Base-by-base conservation (phyloP, 495 filamentous ascomycete genomes). In the Aspergillus saccharolyticus region DNA sequence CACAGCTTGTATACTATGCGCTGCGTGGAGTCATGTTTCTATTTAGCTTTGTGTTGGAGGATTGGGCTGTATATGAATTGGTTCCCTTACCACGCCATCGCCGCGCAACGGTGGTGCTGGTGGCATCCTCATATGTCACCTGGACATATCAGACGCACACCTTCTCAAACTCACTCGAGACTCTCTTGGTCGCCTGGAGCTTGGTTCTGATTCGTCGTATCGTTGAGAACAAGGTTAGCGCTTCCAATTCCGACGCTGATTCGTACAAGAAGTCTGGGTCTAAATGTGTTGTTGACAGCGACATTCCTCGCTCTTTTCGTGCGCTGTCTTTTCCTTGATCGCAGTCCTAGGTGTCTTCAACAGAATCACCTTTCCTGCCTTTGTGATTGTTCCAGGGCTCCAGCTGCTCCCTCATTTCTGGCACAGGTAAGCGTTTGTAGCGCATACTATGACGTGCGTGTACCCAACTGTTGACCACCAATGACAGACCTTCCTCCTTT, bases 101-200 rank as follows among this genome's bases (percentile, higher is more conserved):
- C 55, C 83, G 80, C 60, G 75, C 83, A 42, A 89, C 89, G 18
- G 76, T 94, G 42, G 77, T 91, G 28, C 74, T 97, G 49, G 85
- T 96, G 51, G 92, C 92, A 44, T 97, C 94, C 16, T 95, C 89
- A 20, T 98, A 97, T 73, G 93, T 97, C 62, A 97, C 94, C 48
- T 97, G 94, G 95, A 96, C 95, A 44, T 96, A 89, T 76, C 94
- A 98, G 75, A 96, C 89, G 44, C 94, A 98, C 77, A 97, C 95
- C 33, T 97, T 98, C 74, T 97, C 94, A 68, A 98, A 98, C 72
- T 91, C 91, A 52, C 83, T 97, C 63, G 94, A 98, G 74, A 97
- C 94, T 1, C 78, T 98, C 63, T 80, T 89, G 28, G 92, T 98
- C 17, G 79, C 86, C 49, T 97, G 95, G 94, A 88, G 88, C 59